Base-by-base conservation (phyloP, 495 filamentous ascomycete species). In the Neurospora sp. region DNA sequence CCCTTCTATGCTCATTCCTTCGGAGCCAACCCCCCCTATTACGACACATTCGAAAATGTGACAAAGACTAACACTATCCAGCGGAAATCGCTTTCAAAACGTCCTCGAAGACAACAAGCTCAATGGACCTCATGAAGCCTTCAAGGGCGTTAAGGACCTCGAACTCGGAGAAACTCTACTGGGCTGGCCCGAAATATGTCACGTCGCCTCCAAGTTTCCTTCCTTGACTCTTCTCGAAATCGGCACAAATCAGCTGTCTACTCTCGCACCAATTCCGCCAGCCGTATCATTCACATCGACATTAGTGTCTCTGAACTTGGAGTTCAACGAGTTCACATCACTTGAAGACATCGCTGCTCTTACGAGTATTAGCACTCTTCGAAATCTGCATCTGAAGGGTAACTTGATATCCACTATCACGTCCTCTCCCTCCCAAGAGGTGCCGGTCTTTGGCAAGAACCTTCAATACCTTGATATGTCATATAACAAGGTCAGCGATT, bases 381-480 rank as follows among this genome's bases (percentile, higher is more conserved):
- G 87, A 46, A 86, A 83, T 31, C 81, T 92, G n/a, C 85, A 88
- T 75, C 84, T 92, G 38, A 86, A 90, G 62, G 84, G 84, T 37
- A 91, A 90, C 74, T 75, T 78, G 41, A 87, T 92, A 54, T 75
- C 80, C 14, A 66, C 76, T 27, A 79, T 82, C 69, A 70, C 72
- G 35, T 35, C 74, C 39, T 73, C 78, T 35, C 72, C 77, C 16
- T 66, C 72, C 71, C 77, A 78, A 0, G 69, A 75, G 31, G 66
- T 38, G 3, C 80, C 76, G 0, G 73, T 78, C 66, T 85, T 83
- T 48, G 66, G 83, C 6, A 35, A 74, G 14, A 77, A 82, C 80
- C 79, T 90, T 48, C 87, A 83, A 42, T 92, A 92, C 72, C 80
- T 98, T 41, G 93, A 98, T 79, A 74, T 97, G 6, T 94, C 93